These are phyloP conservation scores for Pinus tabuliformis DNA, from an alignment of 75 land plant species.

Conservation along the genomic window DNA sequence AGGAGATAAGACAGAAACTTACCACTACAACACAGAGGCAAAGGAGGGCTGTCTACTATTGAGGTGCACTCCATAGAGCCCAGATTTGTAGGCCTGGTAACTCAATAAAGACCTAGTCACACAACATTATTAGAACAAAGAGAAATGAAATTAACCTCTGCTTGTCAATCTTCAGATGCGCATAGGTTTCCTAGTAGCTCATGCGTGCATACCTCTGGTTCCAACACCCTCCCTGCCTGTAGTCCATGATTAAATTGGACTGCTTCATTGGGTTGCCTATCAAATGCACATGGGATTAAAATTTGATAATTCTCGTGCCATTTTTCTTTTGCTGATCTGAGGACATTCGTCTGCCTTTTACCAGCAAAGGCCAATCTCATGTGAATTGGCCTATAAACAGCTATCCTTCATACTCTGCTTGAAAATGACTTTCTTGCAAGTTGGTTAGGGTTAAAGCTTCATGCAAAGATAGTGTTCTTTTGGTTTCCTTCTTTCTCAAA, in stretches of 20 bases:
- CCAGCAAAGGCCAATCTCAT: conserved; percentile 22
- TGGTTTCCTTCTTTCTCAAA: neutral
- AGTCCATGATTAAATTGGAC: conserved; percentile 30
- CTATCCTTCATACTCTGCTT: neutral
- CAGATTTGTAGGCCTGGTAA: too few species aligned
- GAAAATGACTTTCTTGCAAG: neutral
- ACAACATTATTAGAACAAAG: too few species aligned
- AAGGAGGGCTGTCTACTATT: too few species aligned
- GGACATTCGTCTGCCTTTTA: conserved; percentile 20
- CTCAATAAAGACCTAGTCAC: too few species aligned
- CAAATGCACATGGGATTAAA: conserved; percentile 25
- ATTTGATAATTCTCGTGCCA: conserved; percentile 20
- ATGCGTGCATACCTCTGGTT: conserved; percentile 11
- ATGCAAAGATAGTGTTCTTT: neutral
- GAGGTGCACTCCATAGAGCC: too few species aligned
- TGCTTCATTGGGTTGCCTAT: conserved; percentile 33
- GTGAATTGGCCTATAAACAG: conserved; percentile 26
- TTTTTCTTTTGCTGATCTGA: conserved; percentile 32
- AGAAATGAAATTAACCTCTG: conserved; percentile 29
- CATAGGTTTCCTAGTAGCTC: conserved; percentile 34
- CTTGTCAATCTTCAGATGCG: conserved; percentile 30
- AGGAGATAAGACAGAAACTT: too few species aligned
- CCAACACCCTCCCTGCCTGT: conserved; percentile 32
- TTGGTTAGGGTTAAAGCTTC: neutral
- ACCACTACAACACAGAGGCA: too few species aligned